These are phyloP conservation scores for Irpex sp. DNA, from an alignment of 1,284 basidiomycete species.

Conservation along the genomic window DNA sequence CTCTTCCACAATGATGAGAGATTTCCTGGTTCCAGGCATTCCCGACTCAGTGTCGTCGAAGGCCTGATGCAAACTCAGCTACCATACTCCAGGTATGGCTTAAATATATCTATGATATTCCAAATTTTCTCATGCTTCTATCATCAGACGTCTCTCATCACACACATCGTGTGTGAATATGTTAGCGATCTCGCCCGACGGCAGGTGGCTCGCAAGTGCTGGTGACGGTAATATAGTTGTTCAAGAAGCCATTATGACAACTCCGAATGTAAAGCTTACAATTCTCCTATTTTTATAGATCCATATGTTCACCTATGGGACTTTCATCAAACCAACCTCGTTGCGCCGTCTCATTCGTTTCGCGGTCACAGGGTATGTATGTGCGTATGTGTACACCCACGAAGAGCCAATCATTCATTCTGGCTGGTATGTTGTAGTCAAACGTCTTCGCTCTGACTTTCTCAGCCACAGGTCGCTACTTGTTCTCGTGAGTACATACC, in stretches of 20 bases:
- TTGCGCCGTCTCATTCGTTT: slow-evolving; percentile 40
- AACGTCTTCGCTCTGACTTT: too few relatives aligned
- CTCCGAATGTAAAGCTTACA: too few relatives aligned
- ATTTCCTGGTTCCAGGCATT: background rate
- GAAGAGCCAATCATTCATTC: too few relatives aligned
- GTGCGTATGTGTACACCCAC: too few relatives aligned
- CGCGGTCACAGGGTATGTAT: slow-evolving; percentile 25
- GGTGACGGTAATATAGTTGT: slow-evolving; percentile 52
- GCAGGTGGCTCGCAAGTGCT: slow-evolving; percentile 67
- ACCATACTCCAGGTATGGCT: slow-evolving; percentile 38
- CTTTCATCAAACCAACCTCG: slow-evolving; percentile 57
- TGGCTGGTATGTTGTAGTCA: too few relatives aligned
- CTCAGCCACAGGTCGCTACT: too few relatives aligned
- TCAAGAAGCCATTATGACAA: slow-evolving; percentile 13
- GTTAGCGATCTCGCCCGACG: slow-evolving; percentile 58
- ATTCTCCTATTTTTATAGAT: slow-evolving; percentile 34
- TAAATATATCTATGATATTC: background rate
- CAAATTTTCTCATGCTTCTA: background rate
- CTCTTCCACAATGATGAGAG: background rate
- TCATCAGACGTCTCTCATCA: slow-evolving; percentile 44
- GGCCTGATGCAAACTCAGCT: slow-evolving; percentile 27
- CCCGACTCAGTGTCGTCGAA: background rate
- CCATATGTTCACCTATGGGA: slow-evolving; percentile 61
- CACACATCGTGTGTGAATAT: slow-evolving; percentile 73
- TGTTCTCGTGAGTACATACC: too few relatives aligned